Evolutionary conservation across 441 rosid species (phyloP).

Genomic region (Cnidoscolus chayamansa): DNA sequence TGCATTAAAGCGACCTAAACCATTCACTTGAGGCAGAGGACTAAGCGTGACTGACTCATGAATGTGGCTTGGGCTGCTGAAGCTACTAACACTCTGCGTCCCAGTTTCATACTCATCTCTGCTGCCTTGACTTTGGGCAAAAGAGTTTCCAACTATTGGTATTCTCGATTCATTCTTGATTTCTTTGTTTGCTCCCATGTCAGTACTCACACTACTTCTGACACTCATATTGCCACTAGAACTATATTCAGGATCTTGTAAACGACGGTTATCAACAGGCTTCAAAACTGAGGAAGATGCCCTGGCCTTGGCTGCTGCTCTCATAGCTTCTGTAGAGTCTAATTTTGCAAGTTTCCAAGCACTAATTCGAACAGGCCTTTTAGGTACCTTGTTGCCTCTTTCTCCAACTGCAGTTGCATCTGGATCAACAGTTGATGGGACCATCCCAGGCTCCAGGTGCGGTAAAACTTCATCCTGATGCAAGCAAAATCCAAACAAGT

Average conservation of each 20-base stretch:
- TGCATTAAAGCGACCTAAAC: constrained; percentile 37
- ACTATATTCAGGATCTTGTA: constrained; percentile 48
- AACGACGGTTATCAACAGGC: constrained; percentile 48
- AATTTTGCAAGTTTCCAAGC: constrained; percentile 92
- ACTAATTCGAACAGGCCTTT: constrained; percentile 70
- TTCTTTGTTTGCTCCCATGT: constrained; percentile 60
- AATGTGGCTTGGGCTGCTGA: constrained; percentile 80
- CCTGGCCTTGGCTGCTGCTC: constrained; percentile 86
- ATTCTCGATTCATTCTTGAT: constrained; percentile 45
- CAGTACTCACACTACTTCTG: constrained; percentile 70
- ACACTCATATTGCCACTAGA: constrained; percentile 67
- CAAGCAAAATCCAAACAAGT: constrained; percentile 14
- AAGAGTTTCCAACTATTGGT: constrained; percentile 52
- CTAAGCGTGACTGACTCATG: constrained; percentile 77
- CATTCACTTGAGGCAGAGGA: constrained; percentile 69
- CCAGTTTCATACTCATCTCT: constrained; percentile 80
- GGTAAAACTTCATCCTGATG: constrained; percentile 81
- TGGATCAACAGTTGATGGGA: constrained; percentile 80
- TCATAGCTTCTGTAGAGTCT: constrained; percentile 71
- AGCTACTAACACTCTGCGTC: constrained; percentile 82
- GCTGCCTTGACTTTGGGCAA: constrained; percentile 79
- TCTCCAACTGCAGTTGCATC: constrained; percentile 53
- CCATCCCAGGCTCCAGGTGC: constrained; percentile 78
- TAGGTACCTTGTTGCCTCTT: constrained; percentile 56
- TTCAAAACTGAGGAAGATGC: constrained; percentile 85